phyloP scores from a whole-genome alignment of 1,284 basidiomycete genomes.

The Athelia psychrophila region DNA sequence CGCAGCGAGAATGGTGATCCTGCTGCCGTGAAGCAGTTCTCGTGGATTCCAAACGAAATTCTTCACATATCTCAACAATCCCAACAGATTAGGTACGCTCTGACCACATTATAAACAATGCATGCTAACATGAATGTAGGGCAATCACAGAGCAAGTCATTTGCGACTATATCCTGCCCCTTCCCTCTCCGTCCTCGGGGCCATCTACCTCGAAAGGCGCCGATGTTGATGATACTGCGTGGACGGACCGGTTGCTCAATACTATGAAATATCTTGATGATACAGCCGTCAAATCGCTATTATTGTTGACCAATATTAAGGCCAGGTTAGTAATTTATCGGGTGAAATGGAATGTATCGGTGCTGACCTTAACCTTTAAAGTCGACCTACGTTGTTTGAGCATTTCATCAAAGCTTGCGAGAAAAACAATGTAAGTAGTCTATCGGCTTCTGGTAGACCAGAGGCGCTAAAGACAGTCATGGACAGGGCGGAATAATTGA shows the following conservation, averaged over 20 bases:
- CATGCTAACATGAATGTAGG: conserved; percentile 29
- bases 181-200: conserved; percentile 51
- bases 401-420: conserved; percentile 71
- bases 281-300: conserved; percentile 51
- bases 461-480: conserved; percentile 2
- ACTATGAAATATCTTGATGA: conserved; percentile 76
- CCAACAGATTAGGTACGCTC: conserved; percentile 57
- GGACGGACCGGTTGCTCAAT: conserved; percentile 82
- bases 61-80: conserved; percentile 50
- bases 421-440: conserved; percentile 69
- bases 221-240: conserved; percentile 74
- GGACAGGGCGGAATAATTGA: conserved; percentile 83
- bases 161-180: conserved; percentile 76
- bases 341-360: background rate
- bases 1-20: conserved; percentile 78
- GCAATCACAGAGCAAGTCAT: conserved; percentile 62
- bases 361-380: conserved; percentile 21
- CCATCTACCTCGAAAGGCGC: conserved; percentile 47
- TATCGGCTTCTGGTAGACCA: background rate
- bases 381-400: conserved; percentile 63
- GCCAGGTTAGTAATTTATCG: conserved; percentile 40
- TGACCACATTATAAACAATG: background rate
- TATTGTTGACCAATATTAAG: conserved; percentile 64
- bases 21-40: conserved; percentile 77
- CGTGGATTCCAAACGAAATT: conserved; percentile 89